Evolutionary conservation across 257 asterid genomes (phyloP).

Genomic region (Capsicum chinense): DNA sequence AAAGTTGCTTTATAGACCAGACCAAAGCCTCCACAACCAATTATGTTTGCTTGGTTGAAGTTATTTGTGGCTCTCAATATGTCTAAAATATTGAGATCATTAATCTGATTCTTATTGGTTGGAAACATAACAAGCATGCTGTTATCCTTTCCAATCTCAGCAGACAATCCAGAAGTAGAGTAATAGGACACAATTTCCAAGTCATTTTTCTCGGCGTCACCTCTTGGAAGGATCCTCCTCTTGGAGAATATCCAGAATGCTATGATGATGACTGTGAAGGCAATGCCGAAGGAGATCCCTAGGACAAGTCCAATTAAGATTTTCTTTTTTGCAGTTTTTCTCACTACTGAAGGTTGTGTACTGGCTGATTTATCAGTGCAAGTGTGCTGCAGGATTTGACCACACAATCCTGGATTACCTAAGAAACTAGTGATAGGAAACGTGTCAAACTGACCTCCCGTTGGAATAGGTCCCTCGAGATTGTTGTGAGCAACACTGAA

Average conservation of each 20-base stretch:
- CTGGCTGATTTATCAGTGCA: constrained; percentile 47
- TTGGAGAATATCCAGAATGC: constrained; percentile 69
- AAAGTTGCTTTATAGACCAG: constrained; percentile 87
- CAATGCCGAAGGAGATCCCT: constrained; percentile 66
- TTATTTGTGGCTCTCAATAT: constrained; percentile 83
- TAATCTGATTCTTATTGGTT: constrained; percentile 54
- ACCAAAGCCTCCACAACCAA: constrained; percentile 98
- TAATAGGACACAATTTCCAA: constrained; percentile 60
- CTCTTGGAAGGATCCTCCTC: constrained; percentile 62
- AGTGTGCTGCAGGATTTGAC: constrained; percentile 54
- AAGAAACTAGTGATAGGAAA: constrained; percentile 69
- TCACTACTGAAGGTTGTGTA: constrained; percentile 32
- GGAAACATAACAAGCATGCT: constrained; percentile 81
- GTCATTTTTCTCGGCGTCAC: constrained; percentile 58
- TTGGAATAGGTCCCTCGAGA: constrained; percentile 83
- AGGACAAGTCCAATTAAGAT: constrained; percentile 67
- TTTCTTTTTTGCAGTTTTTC: constrained; percentile 58
- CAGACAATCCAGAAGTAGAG: constrained; percentile 68
- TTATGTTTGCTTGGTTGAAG: constrained; percentile 84
- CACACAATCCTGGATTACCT: constrained; percentile 82
- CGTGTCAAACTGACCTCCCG: constrained; percentile 92
- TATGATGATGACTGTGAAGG: constrained; percentile 58
- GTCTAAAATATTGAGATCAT: constrained; percentile 75
- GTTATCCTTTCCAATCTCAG: constrained; percentile 62
- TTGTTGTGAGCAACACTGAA: constrained; percentile 83